Base-by-base conservation (phyloP, 2,329 filamentous ascomycete species). In the Ceratocystis variospora region DNA sequence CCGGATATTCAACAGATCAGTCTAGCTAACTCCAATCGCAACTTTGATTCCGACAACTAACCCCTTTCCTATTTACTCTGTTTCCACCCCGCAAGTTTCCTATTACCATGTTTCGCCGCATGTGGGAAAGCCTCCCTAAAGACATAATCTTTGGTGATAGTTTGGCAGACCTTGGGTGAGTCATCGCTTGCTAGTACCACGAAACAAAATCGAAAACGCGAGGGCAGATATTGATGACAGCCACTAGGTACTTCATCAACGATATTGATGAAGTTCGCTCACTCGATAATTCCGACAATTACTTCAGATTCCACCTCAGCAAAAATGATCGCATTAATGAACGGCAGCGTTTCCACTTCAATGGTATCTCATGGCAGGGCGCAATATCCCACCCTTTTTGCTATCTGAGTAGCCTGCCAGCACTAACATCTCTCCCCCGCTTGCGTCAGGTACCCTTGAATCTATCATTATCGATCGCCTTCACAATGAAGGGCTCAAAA, bases 311-410 rank as follows among this genome's bases (percentile, higher is more conserved):
- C 79, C 87, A 85, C 73, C 75, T 88, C 64, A 87, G 83, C 73
- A 85, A 83, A 70, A 91, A 90, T 74, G 78, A 83, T n/a, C 85
- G 90, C 46, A 81, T 87, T 76, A 96, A 96, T 73, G 81, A 87
- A 50, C 79, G 87, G 22, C 89, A 90, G 71, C 82, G 87, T 19
- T 88, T 88, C 70, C 80, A 85, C 48, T 85, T 96, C 75, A 87
- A 95, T 71, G 76, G 90, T 89, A 73, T 70, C 78, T 74, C 37
- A 44, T 22, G 4, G 25, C 31, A 33, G 31, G 31, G 3, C 15
- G 3, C 44, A 17, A 6, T 10, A 3, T 50, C 15, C 37, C 19
- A 17, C 50, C 10, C 33, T 12, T 5, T 46, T 12, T 6, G 8
- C 17, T 57, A 19, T 37, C 33, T 1, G 1, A 12, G 8, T n/a